phyloP scores from a whole-genome alignment of 1,284 basidiomycete species.

The Cerioporus squamosus region DNA sequence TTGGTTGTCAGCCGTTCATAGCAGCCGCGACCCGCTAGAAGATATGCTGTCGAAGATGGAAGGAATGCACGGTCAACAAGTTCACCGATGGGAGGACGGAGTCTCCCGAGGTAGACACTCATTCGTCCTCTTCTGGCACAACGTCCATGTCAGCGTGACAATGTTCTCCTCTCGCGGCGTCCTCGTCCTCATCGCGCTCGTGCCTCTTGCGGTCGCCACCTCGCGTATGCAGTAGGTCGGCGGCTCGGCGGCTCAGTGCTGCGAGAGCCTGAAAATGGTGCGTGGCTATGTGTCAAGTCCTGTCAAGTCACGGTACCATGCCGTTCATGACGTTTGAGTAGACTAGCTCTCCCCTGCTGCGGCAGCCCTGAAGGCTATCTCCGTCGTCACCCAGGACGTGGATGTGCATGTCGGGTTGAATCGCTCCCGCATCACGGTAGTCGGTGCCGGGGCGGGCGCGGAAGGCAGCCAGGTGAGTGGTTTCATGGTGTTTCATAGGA shows the following conservation, averaged over 20 bases:
- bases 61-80: too few relatives aligned
- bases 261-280: constrained; percentile 19
- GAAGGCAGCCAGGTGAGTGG: constrained; percentile 22
- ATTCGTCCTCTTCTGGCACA: not conserved
- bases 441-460: too few relatives aligned
- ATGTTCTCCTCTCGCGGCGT: constrained; percentile 19
- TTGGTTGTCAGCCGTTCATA: too few relatives aligned
- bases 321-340: too few relatives aligned
- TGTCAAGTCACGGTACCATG: not conserved
- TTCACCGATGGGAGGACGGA: too few relatives aligned
- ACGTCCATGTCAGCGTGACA: not conserved
- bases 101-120: not conserved
- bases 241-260: constrained; percentile 32
- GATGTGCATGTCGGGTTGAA: too few relatives aligned
- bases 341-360: too few relatives aligned
- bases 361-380: not conserved
- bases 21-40: too few relatives aligned
- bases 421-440: too few relatives aligned
- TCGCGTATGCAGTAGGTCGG: constrained; percentile 15
- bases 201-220: constrained; percentile 27
- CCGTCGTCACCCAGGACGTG: too few relatives aligned
- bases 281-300: not conserved
- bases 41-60: too few relatives aligned
- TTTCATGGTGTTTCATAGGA: too few relatives aligned
- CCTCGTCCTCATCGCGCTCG: constrained; percentile 13